phyloP scores from a whole-genome alignment of 129 eudicot genomes.

The Arctium minus region DNA sequence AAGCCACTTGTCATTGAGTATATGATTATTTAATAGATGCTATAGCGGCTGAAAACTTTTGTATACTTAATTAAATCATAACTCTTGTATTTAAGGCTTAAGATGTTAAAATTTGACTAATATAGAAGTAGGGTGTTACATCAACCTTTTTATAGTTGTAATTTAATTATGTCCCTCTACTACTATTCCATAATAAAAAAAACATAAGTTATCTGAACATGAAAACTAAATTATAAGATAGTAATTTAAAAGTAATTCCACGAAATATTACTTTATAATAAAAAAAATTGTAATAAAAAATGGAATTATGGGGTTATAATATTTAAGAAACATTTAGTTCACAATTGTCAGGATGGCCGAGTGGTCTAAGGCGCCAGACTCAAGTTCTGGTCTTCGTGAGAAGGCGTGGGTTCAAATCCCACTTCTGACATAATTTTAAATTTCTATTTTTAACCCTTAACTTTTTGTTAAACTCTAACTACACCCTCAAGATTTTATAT shows the following conservation, averaged over 20 bases:
- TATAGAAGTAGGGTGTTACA: no score
- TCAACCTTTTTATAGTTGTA: no score
- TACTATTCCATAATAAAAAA: not conserved
- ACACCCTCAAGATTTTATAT: not conserved
- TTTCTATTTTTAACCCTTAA: not conserved
- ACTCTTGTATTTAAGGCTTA: no score
- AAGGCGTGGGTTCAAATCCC: conserved; percentile 99
- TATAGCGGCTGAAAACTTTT: no score
- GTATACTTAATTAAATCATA: no score
- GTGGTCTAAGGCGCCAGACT: conserved; percentile 99
- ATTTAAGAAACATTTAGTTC: not conserved
- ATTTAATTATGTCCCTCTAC: not conserved
- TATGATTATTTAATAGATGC: no score
- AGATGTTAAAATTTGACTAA: no score
- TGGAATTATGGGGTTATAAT: not conserved
- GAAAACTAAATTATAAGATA: not conserved
- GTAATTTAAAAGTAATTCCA: not conserved
- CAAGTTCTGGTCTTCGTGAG: conserved; percentile 97
- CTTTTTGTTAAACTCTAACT: not conserved
- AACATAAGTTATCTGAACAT: not conserved
- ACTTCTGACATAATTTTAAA: conserved; percentile 66
- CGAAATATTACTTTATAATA: not conserved
- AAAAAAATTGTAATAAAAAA: not conserved
- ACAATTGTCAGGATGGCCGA: conserved; percentile 96
- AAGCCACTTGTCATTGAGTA: no score